Percentiles rank a stretch among this genome's conserved stretches.
Evolutionary conservation across 2,329 filamentous ascomycete species (phyloP).

Genomic region (Salinomyces thailandicus): DNA sequence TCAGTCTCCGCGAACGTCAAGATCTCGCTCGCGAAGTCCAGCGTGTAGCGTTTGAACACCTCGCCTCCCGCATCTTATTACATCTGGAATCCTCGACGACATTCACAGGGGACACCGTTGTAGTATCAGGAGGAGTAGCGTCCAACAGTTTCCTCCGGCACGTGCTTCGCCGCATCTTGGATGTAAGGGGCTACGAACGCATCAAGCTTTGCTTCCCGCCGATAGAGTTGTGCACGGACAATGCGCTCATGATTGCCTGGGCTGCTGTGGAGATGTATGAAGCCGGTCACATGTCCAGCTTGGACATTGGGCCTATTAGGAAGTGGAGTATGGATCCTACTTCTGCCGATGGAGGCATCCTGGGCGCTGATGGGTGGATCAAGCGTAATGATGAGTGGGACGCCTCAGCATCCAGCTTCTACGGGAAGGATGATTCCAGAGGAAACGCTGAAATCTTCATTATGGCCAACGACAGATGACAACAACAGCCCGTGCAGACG

Average conservation of each 20-base stretch:
- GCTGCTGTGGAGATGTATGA: slow-evolving; percentile 85
- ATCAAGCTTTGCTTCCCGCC: slow-evolving; percentile 66
- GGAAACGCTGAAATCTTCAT: too few relatives aligned
- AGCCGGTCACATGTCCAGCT: slow-evolving; percentile 56
- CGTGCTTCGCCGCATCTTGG: slow-evolving; percentile 47
- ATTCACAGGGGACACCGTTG: slow-evolving; percentile 47
- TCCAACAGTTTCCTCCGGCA: slow-evolving; percentile 69
- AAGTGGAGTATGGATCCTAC: slow-evolving; percentile 65
- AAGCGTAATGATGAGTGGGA: slow-evolving; percentile 1
- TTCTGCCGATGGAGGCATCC: slow-evolving; percentile 53
- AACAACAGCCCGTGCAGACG: too few relatives aligned
- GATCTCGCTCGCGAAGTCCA: slow-evolving; percentile 63
- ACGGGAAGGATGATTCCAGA: background rate
- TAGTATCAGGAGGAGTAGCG: slow-evolving; percentile 84
- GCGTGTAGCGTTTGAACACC: slow-evolving; percentile 76
- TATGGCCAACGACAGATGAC: too few relatives aligned
- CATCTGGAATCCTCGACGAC: slow-evolving; percentile 12
- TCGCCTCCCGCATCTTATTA: slow-evolving; percentile 63
- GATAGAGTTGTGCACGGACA: slow-evolving; percentile 72
- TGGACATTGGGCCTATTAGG: slow-evolving; percentile 49
- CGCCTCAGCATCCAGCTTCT: too few relatives aligned
- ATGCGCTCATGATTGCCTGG: slow-evolving; percentile 97
- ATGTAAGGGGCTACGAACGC: slow-evolving; percentile 53
- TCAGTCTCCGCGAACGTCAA: slow-evolving; percentile 52
- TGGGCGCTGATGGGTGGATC: slow-evolving; percentile 49